phyloP scores from a whole-genome alignment of 306 rosid genomes.

The Pyrus communis region DNA sequence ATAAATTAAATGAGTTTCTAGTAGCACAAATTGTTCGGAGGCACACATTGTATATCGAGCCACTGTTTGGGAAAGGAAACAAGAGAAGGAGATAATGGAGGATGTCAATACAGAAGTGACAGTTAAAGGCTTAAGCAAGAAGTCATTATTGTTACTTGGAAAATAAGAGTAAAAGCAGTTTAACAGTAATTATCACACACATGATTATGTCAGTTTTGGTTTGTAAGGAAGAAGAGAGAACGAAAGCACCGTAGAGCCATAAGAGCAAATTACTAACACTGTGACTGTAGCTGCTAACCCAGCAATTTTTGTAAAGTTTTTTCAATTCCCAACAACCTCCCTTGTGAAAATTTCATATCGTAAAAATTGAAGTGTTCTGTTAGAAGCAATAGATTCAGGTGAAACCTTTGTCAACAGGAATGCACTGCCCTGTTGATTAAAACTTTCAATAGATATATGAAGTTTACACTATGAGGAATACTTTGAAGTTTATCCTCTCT shows the following conservation, averaged over 20 bases:
- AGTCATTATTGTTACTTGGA: slow-evolving; percentile 25
- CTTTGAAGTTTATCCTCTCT: not conserved
- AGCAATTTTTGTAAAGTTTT: not conserved
- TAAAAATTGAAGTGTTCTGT: too few species aligned
- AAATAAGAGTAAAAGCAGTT: slow-evolving; percentile 11
- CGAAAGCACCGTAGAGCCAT: not conserved
- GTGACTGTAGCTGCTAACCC: not conserved
- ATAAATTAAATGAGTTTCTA: not conserved
- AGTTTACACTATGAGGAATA: not conserved
- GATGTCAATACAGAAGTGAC: slow-evolving; percentile 5
- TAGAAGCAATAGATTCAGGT: not conserved
- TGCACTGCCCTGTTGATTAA: not conserved
- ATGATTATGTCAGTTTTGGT: slow-evolving; percentile 28
- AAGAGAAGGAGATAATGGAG: slow-evolving; percentile 3
- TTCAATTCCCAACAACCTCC: not conserved
- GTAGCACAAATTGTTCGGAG: slow-evolving; percentile 5
- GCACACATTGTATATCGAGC: not conserved
- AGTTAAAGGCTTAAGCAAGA: slow-evolving; percentile 14
- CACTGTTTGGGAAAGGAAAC: not conserved
- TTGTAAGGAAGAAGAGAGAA: not conserved
- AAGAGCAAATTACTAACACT: not conserved
- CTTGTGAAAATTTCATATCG: not conserved
- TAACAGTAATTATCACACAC: slow-evolving; percentile 23
- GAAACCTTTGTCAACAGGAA: not conserved
- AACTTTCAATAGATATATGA: not conserved